Evolutionary conservation across 192 early-diverging fungal species (phyloP), one percentile per base, ranked within the genome.

Genomic region (Backusella luteola): DNA sequence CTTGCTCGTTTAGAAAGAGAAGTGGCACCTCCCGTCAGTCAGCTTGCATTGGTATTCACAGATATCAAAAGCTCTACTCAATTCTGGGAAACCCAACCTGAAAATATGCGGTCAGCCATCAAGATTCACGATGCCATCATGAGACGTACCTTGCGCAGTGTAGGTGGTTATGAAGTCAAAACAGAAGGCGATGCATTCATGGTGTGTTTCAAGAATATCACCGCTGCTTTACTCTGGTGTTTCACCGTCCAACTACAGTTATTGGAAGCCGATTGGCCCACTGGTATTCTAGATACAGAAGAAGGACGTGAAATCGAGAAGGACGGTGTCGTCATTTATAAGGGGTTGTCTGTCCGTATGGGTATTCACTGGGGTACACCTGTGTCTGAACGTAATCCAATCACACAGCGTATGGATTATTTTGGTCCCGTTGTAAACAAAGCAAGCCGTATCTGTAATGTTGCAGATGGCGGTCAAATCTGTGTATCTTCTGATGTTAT

Each of bases 161-260:
- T 93, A 56, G 94, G 95, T 38, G 96, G 96, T 42, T 97, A 97
- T 75, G 96, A 97, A 79, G 96, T 97, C 63, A 97, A 97, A 77
- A 97, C 94, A 3, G 96, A 97, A 84, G 96, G 96, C 69, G 96
- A 97, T 76, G 94, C 94, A 17, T 94, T 97, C 75, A 97, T 97
- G 93, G 94, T 94, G 11, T 92, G 90, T 66, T 97, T 97, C 78
- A 91, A 93, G 7, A 93, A 92, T 34, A 90, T 96, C 1, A 86
- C 91, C 0, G 87, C 90, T 36, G 96, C 96, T 1, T 77, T 96
- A 75, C 84, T 95, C 29, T 97, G 95, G 95, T 95, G 94, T 76
- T 85, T 97, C 73, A 91, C 92, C 8, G 96, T 95, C 6, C 96
- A 97, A 76, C 79, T 92, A 52, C 90, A 93, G 29, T 84, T 97